Conservation (phyloP, 768 basidiomycete species). For the Boletellus sp. region DNA sequence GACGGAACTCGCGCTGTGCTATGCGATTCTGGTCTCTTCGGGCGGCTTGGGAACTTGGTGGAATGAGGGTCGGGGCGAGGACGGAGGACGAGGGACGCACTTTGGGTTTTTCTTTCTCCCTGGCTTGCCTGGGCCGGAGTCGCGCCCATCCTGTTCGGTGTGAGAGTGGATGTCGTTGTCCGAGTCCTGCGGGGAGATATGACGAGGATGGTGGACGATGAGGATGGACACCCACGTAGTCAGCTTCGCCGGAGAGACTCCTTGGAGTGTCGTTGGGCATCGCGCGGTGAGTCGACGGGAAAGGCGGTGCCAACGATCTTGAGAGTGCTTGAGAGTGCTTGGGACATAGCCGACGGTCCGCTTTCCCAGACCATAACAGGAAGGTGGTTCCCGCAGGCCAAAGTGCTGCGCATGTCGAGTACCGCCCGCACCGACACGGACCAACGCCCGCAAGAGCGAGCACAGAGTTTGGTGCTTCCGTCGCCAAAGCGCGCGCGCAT, state of each 20-base stretch:
- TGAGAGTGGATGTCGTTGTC: constrained; percentile 65
- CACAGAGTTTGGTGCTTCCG: background rate
- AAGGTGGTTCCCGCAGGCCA: background rate
- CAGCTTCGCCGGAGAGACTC: constrained; percentile 61
- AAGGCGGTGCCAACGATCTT: background rate
- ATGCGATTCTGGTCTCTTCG: constrained; percentile 88
- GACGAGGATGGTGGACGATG: constrained; percentile 11
- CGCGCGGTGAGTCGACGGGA: constrained; percentile 1
- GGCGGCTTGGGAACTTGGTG: constrained; percentile 76
- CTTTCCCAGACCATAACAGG: background rate
- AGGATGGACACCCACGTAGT: constrained; percentile 35
- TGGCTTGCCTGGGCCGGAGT: constrained; percentile 34
- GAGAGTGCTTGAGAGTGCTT: background rate
- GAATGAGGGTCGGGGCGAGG: constrained; percentile 13
- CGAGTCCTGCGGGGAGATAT: constrained; percentile 47
- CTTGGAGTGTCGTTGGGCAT: constrained; percentile 55
- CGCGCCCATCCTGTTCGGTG: constrained; percentile 19
- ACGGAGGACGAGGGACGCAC: constrained; percentile 37
- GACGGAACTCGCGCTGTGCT: constrained; percentile 88
- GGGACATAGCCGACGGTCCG: background rate
- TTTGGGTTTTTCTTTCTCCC: constrained; percentile 91
- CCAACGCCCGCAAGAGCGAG: too few relatives aligned
- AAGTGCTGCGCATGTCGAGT: background rate
- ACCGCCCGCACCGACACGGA: too few relatives aligned
- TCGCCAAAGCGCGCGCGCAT: background rate